phyloP scores from a whole-genome alignment of 2,329 filamentous ascomycete species.

The Venturia carpophila region DNA sequence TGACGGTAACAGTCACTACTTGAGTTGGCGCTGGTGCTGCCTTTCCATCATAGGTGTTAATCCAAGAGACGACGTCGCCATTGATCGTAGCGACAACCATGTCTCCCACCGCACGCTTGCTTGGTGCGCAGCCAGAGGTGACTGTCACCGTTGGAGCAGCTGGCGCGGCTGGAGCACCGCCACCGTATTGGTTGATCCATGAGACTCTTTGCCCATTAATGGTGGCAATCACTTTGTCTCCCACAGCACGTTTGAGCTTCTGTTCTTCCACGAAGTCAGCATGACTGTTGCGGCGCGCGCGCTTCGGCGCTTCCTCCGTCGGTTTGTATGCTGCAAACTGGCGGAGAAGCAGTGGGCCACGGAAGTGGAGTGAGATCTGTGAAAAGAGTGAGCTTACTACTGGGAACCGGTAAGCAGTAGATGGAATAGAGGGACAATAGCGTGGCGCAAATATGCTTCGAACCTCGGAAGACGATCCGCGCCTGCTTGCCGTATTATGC shows the following conservation, averaged over 20 bases:
- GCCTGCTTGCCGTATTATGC: conserved; percentile 1
- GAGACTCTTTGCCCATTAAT: conserved; percentile 51
- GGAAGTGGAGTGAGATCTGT: conserved; percentile 64
- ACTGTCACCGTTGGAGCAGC: conserved; percentile 20
- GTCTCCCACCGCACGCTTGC: conserved; percentile 10
- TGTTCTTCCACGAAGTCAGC: conserved; percentile 43
- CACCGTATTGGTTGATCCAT: conserved; percentile 52
- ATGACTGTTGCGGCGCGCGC: conserved; percentile 30
- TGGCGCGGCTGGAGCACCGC: conserved; percentile 24
- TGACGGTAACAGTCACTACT: not conserved
- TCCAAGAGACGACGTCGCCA: conserved; percentile 51
- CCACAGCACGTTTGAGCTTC: conserved; percentile 40
- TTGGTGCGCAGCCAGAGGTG: conserved; percentile 17
- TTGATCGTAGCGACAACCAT: conserved; percentile 43
- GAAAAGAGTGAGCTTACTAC: not conserved
- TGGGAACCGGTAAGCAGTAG: not conserved
- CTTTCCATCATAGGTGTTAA: conserved; percentile 19
- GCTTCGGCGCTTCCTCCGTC: conserved; percentile 35
- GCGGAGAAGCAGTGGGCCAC: conserved; percentile 59
- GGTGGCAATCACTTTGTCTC: conserved; percentile 47
- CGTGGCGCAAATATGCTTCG: not conserved
- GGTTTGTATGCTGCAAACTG: conserved; percentile 62
- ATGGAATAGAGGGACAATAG: not conserved
- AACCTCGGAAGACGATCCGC: not conserved
- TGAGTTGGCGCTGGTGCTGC: conserved; percentile 2